Conservation (phyloP, 306 rosid genomes). For the Cajanus cajan region DNA sequence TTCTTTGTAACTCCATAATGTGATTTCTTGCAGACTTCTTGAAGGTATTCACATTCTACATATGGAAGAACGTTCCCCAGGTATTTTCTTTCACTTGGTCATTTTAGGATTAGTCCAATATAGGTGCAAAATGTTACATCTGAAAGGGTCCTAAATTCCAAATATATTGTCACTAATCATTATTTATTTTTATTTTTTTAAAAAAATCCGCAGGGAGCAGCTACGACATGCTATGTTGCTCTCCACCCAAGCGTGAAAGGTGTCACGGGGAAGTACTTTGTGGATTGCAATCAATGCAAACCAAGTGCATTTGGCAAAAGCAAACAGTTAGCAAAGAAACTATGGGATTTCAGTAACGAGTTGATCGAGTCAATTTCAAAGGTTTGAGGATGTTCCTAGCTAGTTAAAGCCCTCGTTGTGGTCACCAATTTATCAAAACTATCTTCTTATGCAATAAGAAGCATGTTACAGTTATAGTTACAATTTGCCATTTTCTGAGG, state of each 20-base stretch:
- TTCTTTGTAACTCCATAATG: background rate
- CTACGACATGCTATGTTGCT: conserved; percentile 83
- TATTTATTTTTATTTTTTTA: background rate
- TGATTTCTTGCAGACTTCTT: conserved; percentile 42
- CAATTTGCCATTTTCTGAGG: background rate
- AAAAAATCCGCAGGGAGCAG: conserved; percentile 56
- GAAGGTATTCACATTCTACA: conserved; percentile 54
- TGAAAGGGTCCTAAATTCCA: background rate
- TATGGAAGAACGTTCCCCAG: conserved; percentile 95
- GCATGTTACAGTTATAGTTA: background rate
- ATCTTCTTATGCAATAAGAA: background rate
- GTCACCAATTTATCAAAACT: background rate
- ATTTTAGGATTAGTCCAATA: background rate
- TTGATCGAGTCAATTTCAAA: conserved; percentile 46
- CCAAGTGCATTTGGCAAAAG: conserved; percentile 56
- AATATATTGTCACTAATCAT: background rate
- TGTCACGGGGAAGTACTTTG: conserved; percentile 64
- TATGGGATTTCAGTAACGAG: conserved; percentile 85
- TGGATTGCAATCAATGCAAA: conserved; percentile 65
- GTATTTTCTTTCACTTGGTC: conserved; percentile 27
- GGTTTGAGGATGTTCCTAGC: conserved; percentile 25
- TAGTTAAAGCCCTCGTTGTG: background rate
- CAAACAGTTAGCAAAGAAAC: conserved; percentile 43
- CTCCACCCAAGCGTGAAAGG: conserved; percentile 76
- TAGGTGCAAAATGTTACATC: background rate